Percentiles rank a stretch among this genome's conserved stretches.
Conservation (phyloP, 768 basidiomycete genomes). For the Mrakia blollopis region DNA sequence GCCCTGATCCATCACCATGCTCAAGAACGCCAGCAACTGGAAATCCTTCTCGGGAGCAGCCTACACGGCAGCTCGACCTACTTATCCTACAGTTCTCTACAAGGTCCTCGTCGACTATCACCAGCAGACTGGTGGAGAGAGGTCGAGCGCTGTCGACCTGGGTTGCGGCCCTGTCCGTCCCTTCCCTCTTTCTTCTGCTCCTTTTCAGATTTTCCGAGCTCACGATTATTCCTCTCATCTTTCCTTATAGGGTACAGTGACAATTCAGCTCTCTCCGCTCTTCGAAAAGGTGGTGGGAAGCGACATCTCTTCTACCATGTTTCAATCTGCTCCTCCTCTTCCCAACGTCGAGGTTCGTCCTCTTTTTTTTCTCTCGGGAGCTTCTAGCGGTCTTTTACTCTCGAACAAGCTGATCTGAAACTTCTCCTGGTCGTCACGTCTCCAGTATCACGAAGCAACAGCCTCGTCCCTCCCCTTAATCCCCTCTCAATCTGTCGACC, state of each 20-base stretch:
- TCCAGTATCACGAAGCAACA: constrained; percentile 19
- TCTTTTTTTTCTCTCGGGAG: not conserved
- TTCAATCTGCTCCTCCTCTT: not conserved
- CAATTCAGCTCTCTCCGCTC: not conserved
- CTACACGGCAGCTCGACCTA: constrained; percentile 12
- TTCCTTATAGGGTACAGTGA: constrained; percentile 18
- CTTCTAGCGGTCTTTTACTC: no score
- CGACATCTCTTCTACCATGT: constrained; percentile 18
- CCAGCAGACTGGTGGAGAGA: constrained; percentile 2
- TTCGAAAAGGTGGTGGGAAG: constrained; percentile 16
- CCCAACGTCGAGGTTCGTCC: constrained; percentile 19
- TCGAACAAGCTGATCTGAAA: not conserved
- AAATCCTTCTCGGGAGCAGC: constrained; percentile 13
- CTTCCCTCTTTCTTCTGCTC: not conserved
- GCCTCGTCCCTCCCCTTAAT: constrained; percentile 13
- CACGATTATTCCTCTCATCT: not conserved
- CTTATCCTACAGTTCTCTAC: constrained; percentile 5
- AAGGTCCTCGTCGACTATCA: not conserved
- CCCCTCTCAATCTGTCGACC: not conserved
- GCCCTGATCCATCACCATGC: no score
- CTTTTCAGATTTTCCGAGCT: not conserved
- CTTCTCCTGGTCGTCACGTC: no score
- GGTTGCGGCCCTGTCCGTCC: constrained; percentile 27
- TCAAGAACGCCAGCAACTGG: constrained; percentile 7
- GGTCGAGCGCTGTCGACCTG: constrained; percentile 21